A percentile compares a stretch with the other conserved stretches of the same genome.
Evolutionary conservation across 257 asterid species (phyloP).

Genomic region (Cynanchum wilfordii): DNA sequence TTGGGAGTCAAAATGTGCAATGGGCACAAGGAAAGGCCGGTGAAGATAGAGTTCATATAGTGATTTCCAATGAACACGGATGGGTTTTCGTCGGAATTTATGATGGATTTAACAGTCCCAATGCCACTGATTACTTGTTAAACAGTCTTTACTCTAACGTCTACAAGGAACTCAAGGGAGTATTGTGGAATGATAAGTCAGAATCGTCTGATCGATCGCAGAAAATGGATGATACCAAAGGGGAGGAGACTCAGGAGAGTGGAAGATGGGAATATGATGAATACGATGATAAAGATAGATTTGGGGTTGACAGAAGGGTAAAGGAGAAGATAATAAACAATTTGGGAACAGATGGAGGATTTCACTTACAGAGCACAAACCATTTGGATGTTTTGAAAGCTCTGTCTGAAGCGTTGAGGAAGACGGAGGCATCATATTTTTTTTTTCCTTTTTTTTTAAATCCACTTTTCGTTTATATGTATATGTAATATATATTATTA

Average conservation of each 20-base stretch:
- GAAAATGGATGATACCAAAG: conserved; percentile 1
- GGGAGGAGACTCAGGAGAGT: neutral
- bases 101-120: conserved; percentile 92
- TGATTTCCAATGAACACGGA: conserved; percentile 77
- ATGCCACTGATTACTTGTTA: conserved; percentile 80
- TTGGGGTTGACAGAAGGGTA: conserved; percentile 34
- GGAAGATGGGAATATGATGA: conserved; percentile 5
- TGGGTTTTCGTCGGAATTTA: conserved; percentile 94
- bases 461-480: too few species aligned
- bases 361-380: conserved; percentile 16
- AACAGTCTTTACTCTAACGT: conserved; percentile 70
- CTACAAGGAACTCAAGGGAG: conserved; percentile 70
- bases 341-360: conserved; percentile 33
- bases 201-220: conserved; percentile 27
- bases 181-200: conserved; percentile 61
- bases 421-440: conserved; percentile 69
- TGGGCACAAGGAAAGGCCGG: conserved; percentile 99
- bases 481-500: too few species aligned
- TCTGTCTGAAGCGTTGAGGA: conserved; percentile 70
- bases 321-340: conserved; percentile 44
- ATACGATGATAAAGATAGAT: conserved; percentile 24
- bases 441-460: too few species aligned
- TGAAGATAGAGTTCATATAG: conserved; percentile 84
- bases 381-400: conserved; percentile 79
- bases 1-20: conserved; percentile 72